Conservation (phyloP, 1,139 yeast genomes). For the Schwanniomyces etchellsii region DNA sequence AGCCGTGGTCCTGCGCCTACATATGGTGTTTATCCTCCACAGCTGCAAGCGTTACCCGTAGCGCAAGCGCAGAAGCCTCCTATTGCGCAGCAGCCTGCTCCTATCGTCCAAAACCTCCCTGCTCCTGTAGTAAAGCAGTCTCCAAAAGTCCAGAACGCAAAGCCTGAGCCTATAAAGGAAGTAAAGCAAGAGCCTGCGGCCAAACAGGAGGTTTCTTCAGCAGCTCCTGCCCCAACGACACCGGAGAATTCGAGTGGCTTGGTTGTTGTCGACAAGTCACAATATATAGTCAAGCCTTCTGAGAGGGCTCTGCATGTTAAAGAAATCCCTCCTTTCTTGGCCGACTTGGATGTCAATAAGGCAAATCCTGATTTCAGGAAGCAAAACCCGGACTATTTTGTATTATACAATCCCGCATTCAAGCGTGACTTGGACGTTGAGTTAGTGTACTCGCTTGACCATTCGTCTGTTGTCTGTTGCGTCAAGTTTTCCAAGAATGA, state of each 20-base stretch:
- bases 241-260: slow-evolving; percentile 31
- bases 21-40: slow-evolving; percentile 13
- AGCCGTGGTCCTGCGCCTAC: slow-evolving; percentile 7
- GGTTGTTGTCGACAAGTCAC: slow-evolving; percentile 35
- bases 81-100: slow-evolving; percentile 8
- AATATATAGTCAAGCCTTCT: slow-evolving; percentile 38
- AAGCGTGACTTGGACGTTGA: slow-evolving; percentile 70
- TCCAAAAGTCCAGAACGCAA: slow-evolving; percentile 9
- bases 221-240: slow-evolving; percentile 8
- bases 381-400: slow-evolving; percentile 82
- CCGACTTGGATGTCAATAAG: slow-evolving; percentile 74
- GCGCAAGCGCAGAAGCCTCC: slow-evolving; percentile 15
- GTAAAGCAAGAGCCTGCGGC: slow-evolving; percentile 9
- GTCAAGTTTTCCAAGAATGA: slow-evolving; percentile 93
- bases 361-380: slow-evolving; percentile 79
- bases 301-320: slow-evolving; percentile 56
- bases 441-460: slow-evolving; percentile 83
- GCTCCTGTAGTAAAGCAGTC: slow-evolving; percentile 10
- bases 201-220: slow-evolving; percentile 7
- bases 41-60: slow-evolving; percentile 7
- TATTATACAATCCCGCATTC: slow-evolving; percentile 85
- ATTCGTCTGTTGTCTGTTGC: slow-evolving; percentile 93
- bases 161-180: slow-evolving; percentile 9
- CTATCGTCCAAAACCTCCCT: slow-evolving; percentile 14
- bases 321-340: slow-evolving; percentile 75